Conservation (phyloP, 805 yeast species). For the Yarrowia hollandica region DNA sequence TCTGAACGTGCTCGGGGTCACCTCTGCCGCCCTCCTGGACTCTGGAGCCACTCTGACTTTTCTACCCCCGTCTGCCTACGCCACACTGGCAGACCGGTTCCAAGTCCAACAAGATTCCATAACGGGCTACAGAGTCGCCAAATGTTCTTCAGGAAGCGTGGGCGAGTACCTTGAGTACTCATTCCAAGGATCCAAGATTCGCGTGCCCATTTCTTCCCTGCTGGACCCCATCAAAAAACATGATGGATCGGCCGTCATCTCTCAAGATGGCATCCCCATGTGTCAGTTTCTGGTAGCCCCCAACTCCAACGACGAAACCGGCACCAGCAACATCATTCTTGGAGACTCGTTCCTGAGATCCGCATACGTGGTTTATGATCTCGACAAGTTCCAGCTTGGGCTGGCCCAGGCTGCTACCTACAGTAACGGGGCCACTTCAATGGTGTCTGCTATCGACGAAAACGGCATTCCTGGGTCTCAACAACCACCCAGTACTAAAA, state of each 20-base stretch:
- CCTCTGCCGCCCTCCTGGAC: constrained; percentile 46
- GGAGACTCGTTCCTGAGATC: constrained; percentile 68
- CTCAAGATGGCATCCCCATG: neutral
- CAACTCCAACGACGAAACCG: neutral
- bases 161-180: constrained; percentile 91
- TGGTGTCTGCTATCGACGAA: constrained; percentile 4
- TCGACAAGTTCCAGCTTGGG: constrained; percentile 56
- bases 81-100: constrained; percentile 1
- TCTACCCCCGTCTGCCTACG: constrained; percentile 44
- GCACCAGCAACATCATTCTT: constrained; percentile 12
- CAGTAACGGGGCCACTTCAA: constrained; percentile 40
- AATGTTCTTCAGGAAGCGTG: neutral
- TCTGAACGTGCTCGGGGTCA: constrained; percentile 30
- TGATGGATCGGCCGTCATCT: neutral
- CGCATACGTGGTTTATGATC: constrained; percentile 66
- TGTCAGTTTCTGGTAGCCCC: constrained; percentile 33
- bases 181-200: constrained; percentile 88
- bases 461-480: constrained; percentile 10
- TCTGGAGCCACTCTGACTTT: constrained; percentile 57
- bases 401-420: constrained; percentile 51
- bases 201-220: constrained; percentile 77
- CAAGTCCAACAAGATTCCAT: neutral
- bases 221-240: constrained; percentile 33
- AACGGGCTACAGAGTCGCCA: constrained; percentile 29
- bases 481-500: neutral